Evolutionary conservation across 441 rosid genomes (phyloP).

Genomic region (Adansonia gregorii): DNA sequence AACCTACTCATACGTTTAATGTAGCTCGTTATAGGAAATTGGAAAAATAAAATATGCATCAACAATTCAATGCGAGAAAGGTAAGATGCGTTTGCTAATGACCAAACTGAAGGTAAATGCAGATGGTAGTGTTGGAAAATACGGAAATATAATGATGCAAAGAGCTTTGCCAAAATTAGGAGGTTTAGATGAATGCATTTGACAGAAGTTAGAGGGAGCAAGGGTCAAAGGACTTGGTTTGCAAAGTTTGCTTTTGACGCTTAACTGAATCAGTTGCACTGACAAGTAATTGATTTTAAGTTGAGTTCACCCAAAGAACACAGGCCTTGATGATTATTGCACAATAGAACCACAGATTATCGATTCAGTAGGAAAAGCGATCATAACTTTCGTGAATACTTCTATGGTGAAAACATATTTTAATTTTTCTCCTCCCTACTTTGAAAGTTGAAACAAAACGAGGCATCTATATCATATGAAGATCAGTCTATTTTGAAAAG

Average conservation of each 20-base stretch:
- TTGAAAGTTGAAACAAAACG: neutral
- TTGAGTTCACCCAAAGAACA: neutral
- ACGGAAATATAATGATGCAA: slow-evolving; percentile 15
- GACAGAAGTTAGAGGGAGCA: slow-evolving; percentile 6
- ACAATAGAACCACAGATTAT: neutral
- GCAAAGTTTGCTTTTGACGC: slow-evolving; percentile 11
- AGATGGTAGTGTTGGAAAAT: neutral
- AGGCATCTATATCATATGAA: neutral
- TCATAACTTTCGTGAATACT: neutral
- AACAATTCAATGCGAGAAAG: neutral
- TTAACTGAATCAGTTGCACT: neutral
- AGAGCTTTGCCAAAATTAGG: slow-evolving; percentile 8
- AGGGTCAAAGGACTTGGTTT: neutral
- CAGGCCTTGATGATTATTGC: neutral
- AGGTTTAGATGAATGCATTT: slow-evolving; percentile 22
- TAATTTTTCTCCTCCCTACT: neutral
- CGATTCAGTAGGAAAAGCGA: neutral
- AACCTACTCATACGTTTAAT: neutral
- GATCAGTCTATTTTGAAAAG: neutral
- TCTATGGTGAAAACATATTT: neutral
- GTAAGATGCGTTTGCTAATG: neutral
- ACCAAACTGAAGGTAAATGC: slow-evolving; percentile 18
- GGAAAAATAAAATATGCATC: slow-evolving; percentile 1
- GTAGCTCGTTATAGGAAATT: neutral
- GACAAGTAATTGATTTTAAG: neutral